Base-by-base conservation (phyloP, 1,284 basidiomycete species). In the Heimioporus punctisporus region DNA sequence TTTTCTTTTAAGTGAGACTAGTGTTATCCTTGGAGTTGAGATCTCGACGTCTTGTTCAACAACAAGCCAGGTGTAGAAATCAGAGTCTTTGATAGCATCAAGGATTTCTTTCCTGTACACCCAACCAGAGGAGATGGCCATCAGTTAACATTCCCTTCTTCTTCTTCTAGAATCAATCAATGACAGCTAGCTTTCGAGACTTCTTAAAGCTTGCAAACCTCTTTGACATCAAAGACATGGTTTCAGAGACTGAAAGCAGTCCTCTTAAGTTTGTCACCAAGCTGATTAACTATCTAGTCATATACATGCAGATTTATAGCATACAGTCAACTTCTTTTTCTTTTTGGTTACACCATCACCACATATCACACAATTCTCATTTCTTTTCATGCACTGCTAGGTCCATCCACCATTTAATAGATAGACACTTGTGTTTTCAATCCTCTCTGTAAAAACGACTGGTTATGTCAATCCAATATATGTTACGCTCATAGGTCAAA, bases 1-100 rank as follows among this genome's bases (percentile, higher is more conserved):
- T 56, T 14, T 51, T 45, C 19, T 46, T 51, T 39, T 21, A 21
- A n/a, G 50, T 51, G 24, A 51, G 50, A 2, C 34, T 21, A 40
- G 34, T 26, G 17, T 51, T 34, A 4, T 12, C 4, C 17, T 28
- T 10, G 49, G 37, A 1, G 31, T 19, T 11, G 27, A 34, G 21
- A 44, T 40, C 24, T 39, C 6, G 19, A 51, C 45, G 9, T 37
- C 8, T 24, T 51, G 43, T 19, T 39, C 25, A 12, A 46, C 25
- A 24, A 26, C 43, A 27, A 51, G 50, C 50, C 50, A 51, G 8
- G 34, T 46, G 10, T 34, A 28, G 30, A 51, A 25, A 25, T 51
- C 39, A 5, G 34, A 45, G 10, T 51, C 31, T 40, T 51, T n/a
- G 5, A 45, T 39, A 4, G 37, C 43, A 11, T n/a, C 25, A 8